phyloP scores from a whole-genome alignment of 495 filamentous ascomycete species.

The Annulohypoxylon bovei region DNA sequence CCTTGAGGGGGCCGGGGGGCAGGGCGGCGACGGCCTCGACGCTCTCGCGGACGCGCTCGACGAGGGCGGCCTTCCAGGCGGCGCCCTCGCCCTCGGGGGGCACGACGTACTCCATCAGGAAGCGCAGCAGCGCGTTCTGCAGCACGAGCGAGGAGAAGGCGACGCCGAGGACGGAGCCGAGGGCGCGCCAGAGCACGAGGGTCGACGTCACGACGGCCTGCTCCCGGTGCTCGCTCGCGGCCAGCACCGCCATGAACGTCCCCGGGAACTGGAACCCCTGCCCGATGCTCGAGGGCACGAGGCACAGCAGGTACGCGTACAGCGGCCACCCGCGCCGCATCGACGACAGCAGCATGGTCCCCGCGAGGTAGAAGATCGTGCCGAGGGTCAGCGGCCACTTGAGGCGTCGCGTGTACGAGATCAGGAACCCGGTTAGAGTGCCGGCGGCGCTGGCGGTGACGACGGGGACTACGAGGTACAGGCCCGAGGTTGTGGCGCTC shows the following conservation, averaged over 20 bases:
- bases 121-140: conserved; percentile 73
- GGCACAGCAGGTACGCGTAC: conserved; percentile 68
- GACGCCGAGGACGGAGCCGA: conserved; percentile 78
- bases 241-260: conserved; percentile 73
- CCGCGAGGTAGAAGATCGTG: conserved; percentile 63
- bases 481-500: conserved; percentile 73
- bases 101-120: conserved; percentile 66
- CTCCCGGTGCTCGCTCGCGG: conserved; percentile 71
- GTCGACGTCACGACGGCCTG: conserved; percentile 81
- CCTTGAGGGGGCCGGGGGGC: conserved; percentile 40
- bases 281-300: conserved; percentile 69
- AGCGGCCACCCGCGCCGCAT: conserved; percentile 65
- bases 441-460: conserved; percentile 67
- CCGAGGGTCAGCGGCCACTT: conserved; percentile 71
- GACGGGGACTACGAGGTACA: conserved; percentile 72
- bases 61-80: conserved; percentile 47
- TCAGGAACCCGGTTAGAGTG: conserved; percentile 73
- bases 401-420: conserved; percentile 70
- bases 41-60: conserved; percentile 51
- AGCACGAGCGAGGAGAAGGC: conserved; percentile 76
- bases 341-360: conserved; percentile 59
- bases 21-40: conserved; percentile 57
- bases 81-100: conserved; percentile 50
- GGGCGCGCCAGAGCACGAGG: conserved; percentile 70
- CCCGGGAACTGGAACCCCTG: conserved; percentile 73